Conservation (phyloP, 495 filamentous ascomycete genomes). For the Penicillium arizonense region DNA sequence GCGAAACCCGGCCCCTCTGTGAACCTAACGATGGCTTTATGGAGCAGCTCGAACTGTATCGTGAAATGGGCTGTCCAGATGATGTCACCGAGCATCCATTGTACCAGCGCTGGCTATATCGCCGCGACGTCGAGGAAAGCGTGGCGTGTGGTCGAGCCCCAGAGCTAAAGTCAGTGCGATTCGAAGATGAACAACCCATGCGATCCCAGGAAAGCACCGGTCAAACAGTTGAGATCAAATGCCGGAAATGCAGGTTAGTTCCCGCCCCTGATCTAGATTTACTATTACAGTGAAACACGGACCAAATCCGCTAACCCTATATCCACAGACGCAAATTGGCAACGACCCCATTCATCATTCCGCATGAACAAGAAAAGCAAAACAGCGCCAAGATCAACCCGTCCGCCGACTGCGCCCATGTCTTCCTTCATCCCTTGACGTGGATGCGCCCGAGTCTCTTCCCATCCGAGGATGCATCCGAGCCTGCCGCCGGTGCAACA, state of each 20-base stretch:
- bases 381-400: slow-evolving; percentile 16
- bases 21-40: slow-evolving; percentile 91
- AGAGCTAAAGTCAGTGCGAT: slow-evolving; percentile 69
- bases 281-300: background rate
- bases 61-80: slow-evolving; percentile 74
- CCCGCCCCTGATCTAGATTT: slow-evolving; percentile 1
- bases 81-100: slow-evolving; percentile 64
- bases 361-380: slow-evolving; percentile 42
- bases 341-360: slow-evolving; percentile 58
- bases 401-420: slow-evolving; percentile 64
- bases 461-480: slow-evolving; percentile 18
- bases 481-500: slow-evolving; percentile 11
- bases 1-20: slow-evolving; percentile 64
- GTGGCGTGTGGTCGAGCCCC: slow-evolving; percentile 69
- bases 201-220: slow-evolving; percentile 15
- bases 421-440: slow-evolving; percentile 84
- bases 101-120: slow-evolving; percentile 90
- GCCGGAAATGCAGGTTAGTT: slow-evolving; percentile 62
- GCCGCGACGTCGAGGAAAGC: slow-evolving; percentile 71
- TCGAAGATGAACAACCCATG: slow-evolving; percentile 70
- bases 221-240: slow-evolving; percentile 51
- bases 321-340: slow-evolving; percentile 57
- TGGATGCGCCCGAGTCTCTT: slow-evolving; percentile 87
- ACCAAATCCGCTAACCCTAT: background rate
- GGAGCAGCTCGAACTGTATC: slow-evolving; percentile 81